These are phyloP conservation scores for Ceriops zippeliana DNA, from an alignment of 345 rosid genomes.

Conservation along the genomic window DNA sequence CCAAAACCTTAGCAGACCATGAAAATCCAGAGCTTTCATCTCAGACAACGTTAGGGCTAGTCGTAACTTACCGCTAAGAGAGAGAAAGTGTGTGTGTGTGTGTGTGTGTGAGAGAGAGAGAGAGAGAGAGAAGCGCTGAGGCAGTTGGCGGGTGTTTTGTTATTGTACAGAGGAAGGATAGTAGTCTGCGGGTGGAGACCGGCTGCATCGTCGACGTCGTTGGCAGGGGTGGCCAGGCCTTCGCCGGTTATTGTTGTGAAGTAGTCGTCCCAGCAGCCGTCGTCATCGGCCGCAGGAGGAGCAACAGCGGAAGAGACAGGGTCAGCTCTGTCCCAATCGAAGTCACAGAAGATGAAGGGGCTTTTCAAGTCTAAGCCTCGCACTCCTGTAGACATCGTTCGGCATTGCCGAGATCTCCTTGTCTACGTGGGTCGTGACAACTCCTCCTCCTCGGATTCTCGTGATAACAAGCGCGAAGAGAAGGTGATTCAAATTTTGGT, in stretches of 20 bases:
- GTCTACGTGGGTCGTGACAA: constrained; percentile 34
- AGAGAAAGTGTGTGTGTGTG: too few relatives aligned
- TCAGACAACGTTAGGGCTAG: too few relatives aligned
- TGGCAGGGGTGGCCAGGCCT: constrained; percentile 21
- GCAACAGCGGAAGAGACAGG: background rate
- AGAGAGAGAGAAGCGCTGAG: background rate
- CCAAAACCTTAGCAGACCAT: too few relatives aligned
- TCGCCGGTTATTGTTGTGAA: constrained; percentile 9
- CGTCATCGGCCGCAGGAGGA: background rate
- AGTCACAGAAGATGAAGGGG: constrained; percentile 64
- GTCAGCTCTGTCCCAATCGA: constrained; percentile 2
- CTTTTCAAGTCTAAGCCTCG: constrained; percentile 88
- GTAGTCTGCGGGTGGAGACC: constrained; percentile 24
- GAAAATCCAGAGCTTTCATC: background rate
- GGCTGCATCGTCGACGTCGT: constrained; percentile 10
- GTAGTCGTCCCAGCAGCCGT: constrained; percentile 19
- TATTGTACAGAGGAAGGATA: constrained; percentile 14
- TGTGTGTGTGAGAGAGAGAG: too few relatives aligned
- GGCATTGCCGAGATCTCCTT: constrained; percentile 88
- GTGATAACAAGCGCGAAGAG: constrained; percentile 45
- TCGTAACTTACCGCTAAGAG: too few relatives aligned
- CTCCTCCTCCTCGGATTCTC: constrained; percentile 23
- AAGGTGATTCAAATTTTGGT: constrained; percentile 26
- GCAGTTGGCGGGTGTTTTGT: background rate
- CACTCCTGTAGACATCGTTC: constrained; percentile 74